phyloP scores from a whole-genome alignment of 2,329 filamentous ascomycete species.

The Amauroascus niger region DNA sequence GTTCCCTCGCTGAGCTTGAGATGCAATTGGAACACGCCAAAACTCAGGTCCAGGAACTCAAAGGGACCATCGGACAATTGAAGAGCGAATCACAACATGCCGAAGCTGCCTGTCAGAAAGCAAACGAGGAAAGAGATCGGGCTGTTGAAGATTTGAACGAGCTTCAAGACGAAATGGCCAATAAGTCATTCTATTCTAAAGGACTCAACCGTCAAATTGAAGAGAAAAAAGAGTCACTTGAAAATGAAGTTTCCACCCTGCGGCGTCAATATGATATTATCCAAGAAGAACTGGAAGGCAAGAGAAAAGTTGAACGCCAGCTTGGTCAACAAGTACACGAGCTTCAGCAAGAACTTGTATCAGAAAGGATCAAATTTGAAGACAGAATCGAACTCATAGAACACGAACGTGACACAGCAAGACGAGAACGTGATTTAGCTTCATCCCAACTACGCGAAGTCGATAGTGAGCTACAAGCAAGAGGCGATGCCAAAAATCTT shows the following conservation, averaged over 20 bases:
- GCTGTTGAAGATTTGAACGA: conserved; percentile 49
- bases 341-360: conserved; percentile 32
- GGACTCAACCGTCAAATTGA: conserved; percentile 66
- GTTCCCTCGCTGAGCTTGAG: conserved; percentile 40
- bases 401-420: conserved; percentile 39
- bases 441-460: conserved; percentile 45
- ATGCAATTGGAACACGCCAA: conserved; percentile 40
- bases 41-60: conserved; percentile 37
- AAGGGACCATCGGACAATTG: conserved; percentile 33
- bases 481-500: conserved; percentile 55
- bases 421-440: conserved; percentile 35
- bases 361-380: conserved; percentile 31
- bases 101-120: conserved; percentile 40
- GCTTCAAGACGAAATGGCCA: conserved; percentile 65
- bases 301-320: conserved; percentile 32
- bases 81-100: conserved; percentile 31
- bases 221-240: conserved; percentile 56
- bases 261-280: conserved; percentile 39
- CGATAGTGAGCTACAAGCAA: conserved; percentile 51
- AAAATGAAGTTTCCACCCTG: conserved; percentile 53
- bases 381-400: conserved; percentile 38
- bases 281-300: conserved; percentile 38
- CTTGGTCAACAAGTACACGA: conserved; percentile 33
- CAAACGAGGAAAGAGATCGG: conserved; percentile 43
- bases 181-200: conserved; percentile 68